Conservation (phyloP, 2,329 filamentous ascomycete genomes). For the Ophiognomonia clavigignenti-juglandacearum region DNA sequence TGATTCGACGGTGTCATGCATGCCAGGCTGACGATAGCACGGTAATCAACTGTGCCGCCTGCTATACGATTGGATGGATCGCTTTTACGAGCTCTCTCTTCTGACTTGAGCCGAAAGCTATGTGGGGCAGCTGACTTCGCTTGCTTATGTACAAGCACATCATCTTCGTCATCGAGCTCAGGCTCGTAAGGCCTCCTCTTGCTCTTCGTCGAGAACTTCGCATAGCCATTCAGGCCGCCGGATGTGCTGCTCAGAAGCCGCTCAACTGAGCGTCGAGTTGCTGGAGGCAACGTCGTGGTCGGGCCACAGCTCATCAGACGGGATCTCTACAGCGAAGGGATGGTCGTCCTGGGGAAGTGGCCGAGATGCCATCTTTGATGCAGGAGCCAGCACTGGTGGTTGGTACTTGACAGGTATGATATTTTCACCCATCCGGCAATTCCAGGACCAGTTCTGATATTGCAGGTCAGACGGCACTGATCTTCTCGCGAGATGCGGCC, state of each 20-base stretch:
- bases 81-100: neutral
- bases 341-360: neutral
- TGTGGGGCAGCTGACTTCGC: neutral
- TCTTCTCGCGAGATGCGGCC: neutral
- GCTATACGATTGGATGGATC: too few species aligned
- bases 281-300: neutral
- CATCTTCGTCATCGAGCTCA: neutral
- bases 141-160: neutral
- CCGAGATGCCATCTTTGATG: neutral
- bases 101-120: neutral
- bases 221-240: constrained; percentile 1
- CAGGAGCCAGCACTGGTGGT: neutral
- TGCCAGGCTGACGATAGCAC: too few species aligned
- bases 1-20: too few species aligned
- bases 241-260: constrained; percentile 1
- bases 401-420: neutral
- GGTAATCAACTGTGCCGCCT: too few species aligned
- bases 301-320: neutral
- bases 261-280: neutral
- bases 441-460: constrained; percentile 1
- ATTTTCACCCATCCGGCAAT: neutral
- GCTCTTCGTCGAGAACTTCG: neutral
- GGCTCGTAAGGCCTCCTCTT: neutral
- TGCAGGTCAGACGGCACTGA: constrained; percentile 1
- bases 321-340: neutral